A percentile compares a stretch with the other conserved stretches of the same genome.
Conservation (phyloP, 2,329 filamentous ascomycete species). For the Mariannaea elegans region DNA sequence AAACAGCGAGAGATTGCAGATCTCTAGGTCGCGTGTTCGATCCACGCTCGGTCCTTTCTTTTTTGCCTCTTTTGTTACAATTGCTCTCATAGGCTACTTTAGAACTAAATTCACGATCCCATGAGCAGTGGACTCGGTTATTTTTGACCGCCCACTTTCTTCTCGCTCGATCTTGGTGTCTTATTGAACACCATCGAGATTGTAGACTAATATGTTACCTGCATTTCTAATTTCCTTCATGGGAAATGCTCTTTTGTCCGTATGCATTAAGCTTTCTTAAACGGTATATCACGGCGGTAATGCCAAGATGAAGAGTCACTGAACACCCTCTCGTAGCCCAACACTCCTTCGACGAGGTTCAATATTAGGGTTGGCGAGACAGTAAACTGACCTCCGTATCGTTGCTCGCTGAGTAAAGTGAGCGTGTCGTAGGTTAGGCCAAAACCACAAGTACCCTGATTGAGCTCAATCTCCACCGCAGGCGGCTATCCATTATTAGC, state of each 20-base stretch:
- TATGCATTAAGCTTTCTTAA: constrained; percentile 17
- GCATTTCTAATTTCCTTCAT: too few species aligned
- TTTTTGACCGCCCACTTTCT: too few species aligned
- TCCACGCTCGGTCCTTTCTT: constrained; percentile 12
- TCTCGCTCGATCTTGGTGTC: too few species aligned
- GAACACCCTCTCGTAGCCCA: constrained; percentile 51
- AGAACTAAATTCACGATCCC: too few species aligned
- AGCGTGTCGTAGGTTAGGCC: constrained; percentile 55
- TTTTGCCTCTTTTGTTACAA: constrained; percentile 6
- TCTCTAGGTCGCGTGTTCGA: constrained; percentile 15
- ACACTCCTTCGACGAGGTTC: constrained; percentile 55
- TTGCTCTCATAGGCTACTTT: too few species aligned
- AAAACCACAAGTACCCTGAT: constrained; percentile 56
- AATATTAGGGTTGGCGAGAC: constrained; percentile 56
- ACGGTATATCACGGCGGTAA: constrained; percentile 32
- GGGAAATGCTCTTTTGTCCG: too few species aligned
- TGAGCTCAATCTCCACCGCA: constrained; percentile 51
- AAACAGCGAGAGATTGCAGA: constrained; percentile 14
- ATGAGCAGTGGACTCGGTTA: too few species aligned
- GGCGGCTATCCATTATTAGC: constrained; percentile 47
- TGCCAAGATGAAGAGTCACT: constrained; percentile 38
- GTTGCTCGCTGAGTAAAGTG: constrained; percentile 47
- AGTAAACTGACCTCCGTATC: constrained; percentile 42
- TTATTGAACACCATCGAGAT: too few species aligned
- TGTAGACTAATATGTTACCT: too few species aligned